Evolutionary conservation across 371 early-diverging fungal species (phyloP).

Genomic region (Rhizomucor miehei): DNA sequence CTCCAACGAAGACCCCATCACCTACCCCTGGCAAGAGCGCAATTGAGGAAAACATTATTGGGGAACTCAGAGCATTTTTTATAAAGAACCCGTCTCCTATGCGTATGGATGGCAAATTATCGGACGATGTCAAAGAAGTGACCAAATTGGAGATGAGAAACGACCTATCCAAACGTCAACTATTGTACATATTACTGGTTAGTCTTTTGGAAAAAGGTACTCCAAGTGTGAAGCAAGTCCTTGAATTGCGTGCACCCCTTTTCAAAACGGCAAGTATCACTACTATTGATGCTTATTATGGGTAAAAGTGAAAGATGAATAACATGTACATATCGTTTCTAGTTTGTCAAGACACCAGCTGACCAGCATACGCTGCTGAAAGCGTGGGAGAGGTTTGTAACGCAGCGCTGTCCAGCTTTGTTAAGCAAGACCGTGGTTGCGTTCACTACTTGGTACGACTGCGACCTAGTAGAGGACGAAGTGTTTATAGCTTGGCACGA

Average conservation of each 20-base stretch:
- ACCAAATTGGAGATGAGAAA: conserved; percentile 77
- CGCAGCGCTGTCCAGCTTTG: conserved; percentile 46
- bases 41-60: conserved; percentile 47
- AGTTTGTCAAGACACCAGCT: conserved; percentile 58
- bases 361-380: conserved; percentile 63
- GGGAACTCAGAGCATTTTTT: conserved; percentile 48
- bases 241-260: conserved; percentile 43
- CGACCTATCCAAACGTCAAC: conserved; percentile 64
- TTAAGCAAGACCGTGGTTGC: conserved; percentile 51
- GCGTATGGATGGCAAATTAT: conserved; percentile 22
- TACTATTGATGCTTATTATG: not conserved
- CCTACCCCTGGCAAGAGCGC: conserved; percentile 22
- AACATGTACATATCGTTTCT: not conserved
- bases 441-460: conserved; percentile 64
- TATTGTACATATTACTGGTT: conserved; percentile 58
- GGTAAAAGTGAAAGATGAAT: not conserved
- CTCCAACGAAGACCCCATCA: conserved; percentile 12
- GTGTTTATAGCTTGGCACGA: conserved; percentile 64
- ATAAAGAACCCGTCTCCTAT: conserved; percentile 22
- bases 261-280: conserved; percentile 47
- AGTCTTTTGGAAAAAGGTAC: conserved; percentile 53
- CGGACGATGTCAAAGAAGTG: conserved; percentile 70
- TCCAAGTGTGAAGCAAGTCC: conserved; percentile 17
- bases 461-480: conserved; percentile 74
- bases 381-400: conserved; percentile 63